Evolutionary conservation across 257 asterid species (phyloP).

Genomic region (Solanum habrochaites): DNA sequence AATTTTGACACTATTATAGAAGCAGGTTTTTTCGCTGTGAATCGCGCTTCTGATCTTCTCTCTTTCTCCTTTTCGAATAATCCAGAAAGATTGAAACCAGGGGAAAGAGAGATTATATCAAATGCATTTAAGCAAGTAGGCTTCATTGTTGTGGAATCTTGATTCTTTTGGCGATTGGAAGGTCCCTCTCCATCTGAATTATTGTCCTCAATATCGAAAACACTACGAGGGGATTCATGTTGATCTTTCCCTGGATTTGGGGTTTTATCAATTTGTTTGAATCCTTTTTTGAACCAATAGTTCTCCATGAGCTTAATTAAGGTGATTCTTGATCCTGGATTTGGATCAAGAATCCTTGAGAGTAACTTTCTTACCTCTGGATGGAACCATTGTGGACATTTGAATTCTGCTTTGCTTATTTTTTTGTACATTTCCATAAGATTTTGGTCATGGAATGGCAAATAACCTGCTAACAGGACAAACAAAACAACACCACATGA

Average conservation of each 20-base stretch:
- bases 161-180: constrained; percentile 1
- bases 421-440: constrained; percentile 70
- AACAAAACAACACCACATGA: constrained; percentile 80
- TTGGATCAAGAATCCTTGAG: constrained; percentile 65
- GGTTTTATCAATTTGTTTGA: constrained; percentile 19
- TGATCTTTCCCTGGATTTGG: constrained; percentile 4
- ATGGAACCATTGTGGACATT: constrained; percentile 81
- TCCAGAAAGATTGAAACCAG: constrained; percentile 70
- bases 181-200: constrained; percentile 25
- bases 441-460: constrained; percentile 75
- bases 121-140: constrained; percentile 57
- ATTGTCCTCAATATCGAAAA: constrained; percentile 13
- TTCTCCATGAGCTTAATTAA: constrained; percentile 59
- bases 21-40: constrained; percentile 50
- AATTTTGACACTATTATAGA: constrained; percentile 46
- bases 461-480: constrained; percentile 71
- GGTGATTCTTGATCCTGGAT: constrained; percentile 45
- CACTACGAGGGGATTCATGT: constrained; percentile 22
- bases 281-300: constrained; percentile 67
- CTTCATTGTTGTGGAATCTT: constrained; percentile 7
- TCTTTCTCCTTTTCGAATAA: constrained; percentile 36
- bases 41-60: constrained; percentile 31
- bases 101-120: constrained; percentile 71
- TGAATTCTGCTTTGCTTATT: constrained; percentile 58
- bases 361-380: constrained; percentile 59